Evolutionary conservation across 495 filamentous ascomycete genomes (phyloP).

Genomic region (Arthonia radiata): DNA sequence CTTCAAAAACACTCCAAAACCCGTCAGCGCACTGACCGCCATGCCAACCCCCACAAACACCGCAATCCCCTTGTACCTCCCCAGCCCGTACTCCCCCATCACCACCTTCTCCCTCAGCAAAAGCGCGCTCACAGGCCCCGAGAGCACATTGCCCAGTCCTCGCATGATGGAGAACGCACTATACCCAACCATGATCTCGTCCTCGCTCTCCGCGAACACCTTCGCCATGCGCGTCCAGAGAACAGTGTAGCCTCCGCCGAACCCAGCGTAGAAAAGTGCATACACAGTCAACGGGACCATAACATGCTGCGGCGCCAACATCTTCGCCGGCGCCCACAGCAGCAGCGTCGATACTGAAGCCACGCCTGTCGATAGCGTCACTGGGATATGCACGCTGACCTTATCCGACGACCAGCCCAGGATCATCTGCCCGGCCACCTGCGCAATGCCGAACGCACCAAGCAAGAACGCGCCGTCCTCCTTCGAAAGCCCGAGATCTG

Average conservation of each 20-base stretch:
- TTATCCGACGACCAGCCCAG: slow-evolving; percentile 8
- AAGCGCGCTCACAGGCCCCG: slow-evolving; percentile 6
- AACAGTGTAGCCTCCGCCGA: slow-evolving; percentile 7
- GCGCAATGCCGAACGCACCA: slow-evolving; percentile 3
- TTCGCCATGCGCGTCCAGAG: slow-evolving; percentile 4
- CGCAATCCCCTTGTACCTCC: slow-evolving; percentile 6
- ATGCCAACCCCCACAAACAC: slow-evolving; percentile 4
- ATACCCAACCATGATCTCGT: slow-evolving; percentile 4
- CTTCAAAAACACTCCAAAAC: slow-evolving; percentile 4
- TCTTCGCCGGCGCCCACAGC: slow-evolving; percentile 8
- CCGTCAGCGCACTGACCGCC: slow-evolving; percentile 3
- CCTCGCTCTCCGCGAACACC: slow-evolving; percentile 1
- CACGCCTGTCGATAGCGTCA: slow-evolving; percentile 2
- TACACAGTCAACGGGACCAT: slow-evolving; percentile 5
- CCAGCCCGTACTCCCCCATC: slow-evolving; percentile 5
- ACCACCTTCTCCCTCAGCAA: slow-evolving; percentile 4
- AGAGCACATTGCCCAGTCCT: slow-evolving; percentile 6
- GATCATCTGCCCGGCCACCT: slow-evolving; percentile 7
- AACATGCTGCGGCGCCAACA: too few relatives aligned
- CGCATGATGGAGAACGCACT: slow-evolving; percentile 6
- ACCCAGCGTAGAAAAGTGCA: slow-evolving; percentile 5
- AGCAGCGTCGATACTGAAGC: slow-evolving; percentile 4
- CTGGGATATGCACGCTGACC: slow-evolving; percentile 5
- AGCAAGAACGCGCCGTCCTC: slow-evolving; percentile 5
- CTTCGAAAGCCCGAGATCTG: slow-evolving; percentile 3